Conservation (phyloP, 106 monocot genomes). For the Alisma plantagoaquatica region DNA sequence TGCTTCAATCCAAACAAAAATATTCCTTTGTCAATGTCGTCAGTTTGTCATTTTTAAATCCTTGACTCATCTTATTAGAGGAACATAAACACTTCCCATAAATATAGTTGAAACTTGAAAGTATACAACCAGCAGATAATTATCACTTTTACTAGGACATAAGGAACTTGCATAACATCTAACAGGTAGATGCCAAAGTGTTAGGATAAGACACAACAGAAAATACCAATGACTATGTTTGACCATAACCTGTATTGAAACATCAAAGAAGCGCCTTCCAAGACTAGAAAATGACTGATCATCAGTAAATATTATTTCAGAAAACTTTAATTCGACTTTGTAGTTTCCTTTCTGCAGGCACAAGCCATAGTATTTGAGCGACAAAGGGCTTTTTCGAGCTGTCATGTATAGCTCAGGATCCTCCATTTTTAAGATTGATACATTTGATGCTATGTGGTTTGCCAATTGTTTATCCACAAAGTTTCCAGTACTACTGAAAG, state of each 20-base stretch:
- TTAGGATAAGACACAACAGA: too few relatives aligned
- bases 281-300: conserved; percentile 9
- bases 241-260: conserved; percentile 24
- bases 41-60: too few relatives aligned
- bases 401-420: conserved; percentile 9
- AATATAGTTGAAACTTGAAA: too few relatives aligned
- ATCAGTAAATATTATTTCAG: conserved; percentile 21
- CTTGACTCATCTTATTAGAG: too few relatives aligned
- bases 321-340: conserved; percentile 14
- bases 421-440: not conserved
- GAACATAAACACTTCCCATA: too few relatives aligned
- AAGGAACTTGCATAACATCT: too few relatives aligned
- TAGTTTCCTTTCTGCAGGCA: conserved; percentile 23
- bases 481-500: conserved; percentile 18
- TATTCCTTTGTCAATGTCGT: too few relatives aligned
- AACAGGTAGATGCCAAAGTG: too few relatives aligned
- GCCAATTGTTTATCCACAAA: not conserved
- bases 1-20: too few relatives aligned
- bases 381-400: conserved; percentile 10
- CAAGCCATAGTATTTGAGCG: conserved; percentile 21
- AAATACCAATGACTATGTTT: too few relatives aligned
- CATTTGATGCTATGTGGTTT: not conserved
- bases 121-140: too few relatives aligned
- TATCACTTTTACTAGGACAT: too few relatives aligned
- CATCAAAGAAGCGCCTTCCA: conserved; percentile 20